Conservation (phyloP, 805 yeast species). For the Schizosaccharomyces japonicus region DNA sequence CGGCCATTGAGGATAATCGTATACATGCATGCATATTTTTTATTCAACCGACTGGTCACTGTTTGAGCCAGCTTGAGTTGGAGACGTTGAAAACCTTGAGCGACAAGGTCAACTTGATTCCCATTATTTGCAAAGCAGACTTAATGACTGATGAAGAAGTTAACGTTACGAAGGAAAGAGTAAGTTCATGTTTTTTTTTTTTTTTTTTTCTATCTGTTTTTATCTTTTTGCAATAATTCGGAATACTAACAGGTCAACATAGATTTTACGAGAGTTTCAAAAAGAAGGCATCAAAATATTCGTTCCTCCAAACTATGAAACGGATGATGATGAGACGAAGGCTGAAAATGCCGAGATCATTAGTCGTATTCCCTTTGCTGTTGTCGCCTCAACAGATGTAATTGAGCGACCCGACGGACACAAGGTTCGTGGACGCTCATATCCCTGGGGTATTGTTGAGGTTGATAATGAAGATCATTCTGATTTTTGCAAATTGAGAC, state of each 20-base stretch:
- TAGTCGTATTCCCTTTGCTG: conserved; percentile 66
- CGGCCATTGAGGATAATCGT: conserved; percentile 46
- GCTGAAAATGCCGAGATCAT: conserved; percentile 41
- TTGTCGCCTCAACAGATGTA: conserved; percentile 71
- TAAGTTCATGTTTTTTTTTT: conserved; percentile 5
- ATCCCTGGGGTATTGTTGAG: conserved; percentile 97
- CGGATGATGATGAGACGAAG: conserved; percentile 65
- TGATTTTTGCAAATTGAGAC: conserved; percentile 58
- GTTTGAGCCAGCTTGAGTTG: conserved; percentile 68
- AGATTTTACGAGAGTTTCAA: conserved; percentile 33
- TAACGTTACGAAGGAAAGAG: conserved; percentile 41
- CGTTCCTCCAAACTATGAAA: conserved; percentile 51
- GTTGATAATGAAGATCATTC: conserved; percentile 59
- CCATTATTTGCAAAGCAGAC: conserved; percentile 85
- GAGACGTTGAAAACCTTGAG: conserved; percentile 70
- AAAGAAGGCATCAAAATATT: conserved; percentile 55
- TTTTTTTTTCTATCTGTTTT: background rate
- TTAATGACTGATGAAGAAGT: conserved; percentile 76
- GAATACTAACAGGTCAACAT: background rate
- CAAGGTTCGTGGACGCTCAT: conserved; percentile 67
- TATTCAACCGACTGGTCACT: conserved; percentile 92
- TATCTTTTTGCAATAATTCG: conserved; percentile 4
- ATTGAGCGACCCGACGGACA: conserved; percentile 49
- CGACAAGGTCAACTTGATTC: conserved; percentile 78
- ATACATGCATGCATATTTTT: conserved; percentile 84